Evolutionary conservation across 2,329 filamentous ascomycete genomes (phyloP).

Genomic region (Plectosphaerella cucumerina): DNA sequence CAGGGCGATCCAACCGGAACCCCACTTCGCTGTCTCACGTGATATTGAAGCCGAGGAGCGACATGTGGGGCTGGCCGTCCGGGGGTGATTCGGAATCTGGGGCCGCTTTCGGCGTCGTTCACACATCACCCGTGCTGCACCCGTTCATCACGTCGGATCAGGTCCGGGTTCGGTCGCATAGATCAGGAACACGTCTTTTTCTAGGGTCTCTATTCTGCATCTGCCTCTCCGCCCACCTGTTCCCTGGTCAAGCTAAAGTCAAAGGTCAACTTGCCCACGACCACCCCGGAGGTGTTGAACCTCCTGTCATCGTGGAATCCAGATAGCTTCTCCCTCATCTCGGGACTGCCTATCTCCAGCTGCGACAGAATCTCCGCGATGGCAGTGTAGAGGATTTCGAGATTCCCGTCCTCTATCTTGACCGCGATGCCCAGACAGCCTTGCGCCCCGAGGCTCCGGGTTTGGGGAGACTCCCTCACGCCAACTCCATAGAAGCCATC

Average conservation of each 20-base stretch:
- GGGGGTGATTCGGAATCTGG: no score
- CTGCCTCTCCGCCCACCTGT: not conserved
- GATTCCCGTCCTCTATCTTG: slow-evolving; percentile 44
- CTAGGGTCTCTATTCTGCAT: no score
- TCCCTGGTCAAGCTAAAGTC: slow-evolving; percentile 7
- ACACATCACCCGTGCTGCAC: no score
- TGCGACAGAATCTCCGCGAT: slow-evolving; percentile 39
- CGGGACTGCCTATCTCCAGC: slow-evolving; percentile 28
- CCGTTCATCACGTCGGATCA: no score
- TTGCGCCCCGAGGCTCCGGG: slow-evolving; percentile 26
- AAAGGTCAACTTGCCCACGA: slow-evolving; percentile 22
- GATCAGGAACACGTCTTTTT: no score
- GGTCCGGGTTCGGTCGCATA: no score
- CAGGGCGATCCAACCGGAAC: not conserved
- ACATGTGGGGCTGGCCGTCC: no score
- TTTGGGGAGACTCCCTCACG: slow-evolving; percentile 30
- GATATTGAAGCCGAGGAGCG: not conserved
- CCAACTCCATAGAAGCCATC: slow-evolving; percentile 44
- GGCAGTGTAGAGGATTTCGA: slow-evolving; percentile 37
- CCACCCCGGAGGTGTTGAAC: slow-evolving; percentile 32
- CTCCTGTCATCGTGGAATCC: slow-evolving; percentile 27
- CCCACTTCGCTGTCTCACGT: not conserved
- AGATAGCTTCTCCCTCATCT: slow-evolving; percentile 22
- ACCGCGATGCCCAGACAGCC: slow-evolving; percentile 38
- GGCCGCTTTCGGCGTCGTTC: no score